These are phyloP conservation scores for Flaveria floridana DNA, from an alignment of 140 eudicot genomes.

Conservation along the genomic window DNA sequence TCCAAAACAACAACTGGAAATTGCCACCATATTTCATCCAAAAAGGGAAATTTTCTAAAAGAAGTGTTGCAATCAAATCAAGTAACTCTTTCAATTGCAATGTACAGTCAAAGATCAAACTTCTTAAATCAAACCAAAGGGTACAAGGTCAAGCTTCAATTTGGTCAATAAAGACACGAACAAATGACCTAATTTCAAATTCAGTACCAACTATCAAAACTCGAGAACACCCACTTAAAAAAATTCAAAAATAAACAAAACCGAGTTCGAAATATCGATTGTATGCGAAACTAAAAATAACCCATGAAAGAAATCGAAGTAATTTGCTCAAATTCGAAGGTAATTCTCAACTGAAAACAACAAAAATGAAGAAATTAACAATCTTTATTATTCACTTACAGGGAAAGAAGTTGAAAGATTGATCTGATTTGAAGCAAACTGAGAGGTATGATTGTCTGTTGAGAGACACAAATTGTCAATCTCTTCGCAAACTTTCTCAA, in stretches of 20 bases:
- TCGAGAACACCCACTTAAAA: slow-evolving; percentile 16
- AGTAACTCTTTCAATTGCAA: slow-evolving; percentile 13
- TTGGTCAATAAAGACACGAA: slow-evolving; percentile 8
- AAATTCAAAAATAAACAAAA: background rate
- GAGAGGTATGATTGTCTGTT: slow-evolving; percentile 29
- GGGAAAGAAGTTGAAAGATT: slow-evolving; percentile 37
- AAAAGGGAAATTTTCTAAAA: slow-evolving; percentile 19
- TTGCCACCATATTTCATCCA: slow-evolving; percentile 11
- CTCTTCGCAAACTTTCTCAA: slow-evolving; percentile 58
- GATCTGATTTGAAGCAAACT: slow-evolving; percentile 39
- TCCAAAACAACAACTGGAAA: background rate
- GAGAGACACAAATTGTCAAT: slow-evolving; percentile 51
- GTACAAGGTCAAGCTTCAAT: slow-evolving; percentile 22
- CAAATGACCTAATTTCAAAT: slow-evolving; percentile 5
- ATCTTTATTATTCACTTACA: slow-evolving; percentile 24
- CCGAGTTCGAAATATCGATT: slow-evolving; percentile 4
- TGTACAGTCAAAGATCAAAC: slow-evolving; percentile 23
- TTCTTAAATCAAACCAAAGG: slow-evolving; percentile 10
- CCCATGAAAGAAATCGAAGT: background rate
- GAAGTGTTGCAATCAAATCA: slow-evolving; percentile 17
- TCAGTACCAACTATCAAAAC: background rate
- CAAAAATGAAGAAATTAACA: slow-evolving; percentile 16
- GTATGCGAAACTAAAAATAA: slow-evolving; percentile 5
- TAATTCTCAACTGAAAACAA: background rate
- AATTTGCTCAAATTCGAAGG: slow-evolving; percentile 23